These are phyloP conservation scores for Penicillium fimorum DNA, from an alignment of 495 filamentous ascomycete genomes.

Conservation along the genomic window DNA sequence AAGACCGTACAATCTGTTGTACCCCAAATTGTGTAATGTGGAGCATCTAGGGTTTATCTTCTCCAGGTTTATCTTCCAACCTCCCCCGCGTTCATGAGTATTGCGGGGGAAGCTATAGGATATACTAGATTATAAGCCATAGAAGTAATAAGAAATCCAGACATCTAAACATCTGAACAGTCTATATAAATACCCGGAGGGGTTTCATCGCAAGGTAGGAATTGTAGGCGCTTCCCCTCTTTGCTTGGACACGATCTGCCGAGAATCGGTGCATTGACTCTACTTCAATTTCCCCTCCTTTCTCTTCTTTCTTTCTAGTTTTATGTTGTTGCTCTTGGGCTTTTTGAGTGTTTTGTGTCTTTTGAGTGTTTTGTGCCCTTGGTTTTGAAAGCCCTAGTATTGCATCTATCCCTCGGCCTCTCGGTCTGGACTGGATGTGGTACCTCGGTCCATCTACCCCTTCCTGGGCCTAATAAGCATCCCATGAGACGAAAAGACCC, in stretches of 20 bases:
- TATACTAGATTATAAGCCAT: background rate
- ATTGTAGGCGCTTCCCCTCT: conserved; percentile 4
- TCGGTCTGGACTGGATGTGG: conserved; percentile 9
- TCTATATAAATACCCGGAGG: background rate
- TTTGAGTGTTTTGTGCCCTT: background rate
- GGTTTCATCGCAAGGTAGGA: conserved; percentile 16
- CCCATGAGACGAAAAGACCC: conserved; percentile 2
- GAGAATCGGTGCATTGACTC: conserved; percentile 7
- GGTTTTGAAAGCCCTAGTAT: background rate
- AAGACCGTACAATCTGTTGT: no score
- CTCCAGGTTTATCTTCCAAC: background rate
- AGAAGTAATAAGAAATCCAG: background rate
- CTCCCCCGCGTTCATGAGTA: background rate
- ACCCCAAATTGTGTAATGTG: background rate
- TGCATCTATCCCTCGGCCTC: background rate
- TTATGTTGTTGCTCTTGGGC: conserved; percentile 2
- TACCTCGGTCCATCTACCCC: conserved; percentile 5
- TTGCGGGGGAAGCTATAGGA: background rate
- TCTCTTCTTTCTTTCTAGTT: conserved; percentile 1
- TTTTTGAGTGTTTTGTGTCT: background rate
- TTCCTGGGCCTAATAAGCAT: conserved; percentile 7
- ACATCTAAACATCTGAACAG: background rate
- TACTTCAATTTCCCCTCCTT: conserved; percentile 1
- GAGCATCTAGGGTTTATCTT: background rate
- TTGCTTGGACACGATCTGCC: background rate